Evolutionary conservation across 345 rosid species (phyloP), one percentile per base, ranked within the genome.

Genomic region (Eucalyptus shirleyi): DNA sequence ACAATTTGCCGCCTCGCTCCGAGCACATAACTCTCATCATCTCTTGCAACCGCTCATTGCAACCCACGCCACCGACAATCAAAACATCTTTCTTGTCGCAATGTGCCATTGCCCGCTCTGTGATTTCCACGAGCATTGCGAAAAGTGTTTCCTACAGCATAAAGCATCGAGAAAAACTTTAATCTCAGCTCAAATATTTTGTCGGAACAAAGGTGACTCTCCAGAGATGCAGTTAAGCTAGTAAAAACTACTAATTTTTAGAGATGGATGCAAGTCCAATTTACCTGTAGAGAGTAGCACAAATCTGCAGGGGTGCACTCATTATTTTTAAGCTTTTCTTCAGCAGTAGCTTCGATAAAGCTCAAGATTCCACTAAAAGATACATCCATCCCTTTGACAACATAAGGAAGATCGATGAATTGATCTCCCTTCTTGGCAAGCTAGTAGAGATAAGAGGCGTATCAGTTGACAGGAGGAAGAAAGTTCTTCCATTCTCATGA

Each of bases 21-120:
- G 93, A 91, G 69, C 99, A 98, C 99, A 98, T 98, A n/a, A 40
- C 95, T 94, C 96, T 95, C 99, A 97, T 98, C 99, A 98, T 98
- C 88, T 94, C 98, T 86, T 97, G 99, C 92, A 98, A 93, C 6
- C 99, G 96, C 95, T 95, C 97, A 13, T 97, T 98, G 92, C 99
- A 98, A 15, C 99, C 99, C 30, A 97, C 99, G 12, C 99, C 99
- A 2, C 98, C 99, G 49, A 98, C 99, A 65, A 98, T 98, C 62
- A 98, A 95, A 92, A 98, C 94, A 50, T 98, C 99, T 89, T 94
- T 97, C 93, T 92, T 95, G 92, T 98, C 99, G 26, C 99, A 97
- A 91, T 98, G 99, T 0, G 99, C 99, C 99, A 98, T 98, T 11
- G 99, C 99, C 55, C 98, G 92, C 90, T 98, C 99, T 0, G 99